Evolutionary conservation across 1,284 basidiomycete genomes (phyloP), one percentile per base, ranked within the genome.

Genomic region (Moniliella sp.): DNA sequence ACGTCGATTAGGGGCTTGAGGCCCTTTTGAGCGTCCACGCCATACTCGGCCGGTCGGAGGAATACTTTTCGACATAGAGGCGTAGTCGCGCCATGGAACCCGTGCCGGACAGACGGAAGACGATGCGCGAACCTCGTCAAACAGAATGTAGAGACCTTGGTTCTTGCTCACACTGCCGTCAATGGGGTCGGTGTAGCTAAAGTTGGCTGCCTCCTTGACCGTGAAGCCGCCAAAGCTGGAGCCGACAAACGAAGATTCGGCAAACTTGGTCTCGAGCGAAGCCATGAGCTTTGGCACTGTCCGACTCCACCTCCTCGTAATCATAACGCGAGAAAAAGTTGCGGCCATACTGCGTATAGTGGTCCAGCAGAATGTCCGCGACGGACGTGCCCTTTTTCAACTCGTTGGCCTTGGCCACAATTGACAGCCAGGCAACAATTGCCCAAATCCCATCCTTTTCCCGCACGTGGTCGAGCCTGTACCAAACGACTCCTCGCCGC

Each of bases 371-470:
- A 11, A 59, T 52, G 27, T 59, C 56, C 2, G 34, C 18, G 10
- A 59, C 54, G 2, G 39, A 37, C 1, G 50, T 53, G 4, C 54
- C 47, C 2, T 54, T 43, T 35, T 50, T 54, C 36, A 78, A 70
- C 64, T 75, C 70, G 67, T 88, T 88, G 26, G 81, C 84, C 28
- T 75, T 78, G 9, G 91, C 91, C 49, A 97, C 69, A 63, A 97
- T 94, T 58, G 88, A 86, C 44, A 97, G 66, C 88, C 88, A 97
- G 1, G 88, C 88, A 30, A 94, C 69, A 40, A 97, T 70, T 37
- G 91, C 88, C 88, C 88, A 97, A 27, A 97, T 67, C 49, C 88
- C 88, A 56, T 97, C 88, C 71, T 97, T 97, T 68, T 97, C 88
- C 44, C 88, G 79, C 50, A 97, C 91, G 65, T 97, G 88, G 65